Percentiles rank a stretch among this genome's conserved stretches.
Evolutionary conservation across 305 asterid genomes (phyloP).

Genomic region (Vinca major): DNA sequence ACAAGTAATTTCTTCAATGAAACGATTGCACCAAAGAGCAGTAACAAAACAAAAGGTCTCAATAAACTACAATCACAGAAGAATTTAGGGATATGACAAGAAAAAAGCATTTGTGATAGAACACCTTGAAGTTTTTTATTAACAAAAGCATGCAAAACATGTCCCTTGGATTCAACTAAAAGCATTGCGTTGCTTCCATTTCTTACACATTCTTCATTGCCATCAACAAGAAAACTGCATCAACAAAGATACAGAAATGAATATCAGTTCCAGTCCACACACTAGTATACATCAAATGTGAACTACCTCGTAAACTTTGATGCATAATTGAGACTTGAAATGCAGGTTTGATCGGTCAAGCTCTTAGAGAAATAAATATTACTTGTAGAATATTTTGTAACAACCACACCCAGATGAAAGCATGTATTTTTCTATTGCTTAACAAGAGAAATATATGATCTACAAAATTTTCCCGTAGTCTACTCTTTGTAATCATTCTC

Average conservation of each 20-base stretch:
- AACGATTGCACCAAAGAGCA: neutral
- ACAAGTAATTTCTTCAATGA: neutral
- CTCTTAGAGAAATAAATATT: neutral
- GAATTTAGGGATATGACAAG: neutral
- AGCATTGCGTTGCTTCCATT: constrained; percentile 54
- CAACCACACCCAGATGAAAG: neutral
- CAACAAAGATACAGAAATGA: constrained; percentile 14
- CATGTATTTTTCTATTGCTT: neutral
- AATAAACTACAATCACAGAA: neutral
- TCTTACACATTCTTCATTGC: constrained; percentile 44
- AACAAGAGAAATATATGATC: neutral
- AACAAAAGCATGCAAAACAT: constrained; percentile 66
- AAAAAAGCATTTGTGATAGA: constrained; percentile 1
- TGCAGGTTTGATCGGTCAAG: neutral
- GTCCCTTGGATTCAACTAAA: constrained; percentile 74
- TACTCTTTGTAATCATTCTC: too few relatives aligned
- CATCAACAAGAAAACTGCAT: constrained; percentile 51
- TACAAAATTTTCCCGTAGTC: too few relatives aligned
- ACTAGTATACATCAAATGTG: neutral
- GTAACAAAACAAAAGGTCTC: neutral
- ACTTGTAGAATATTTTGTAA: neutral
- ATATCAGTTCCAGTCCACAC: neutral
- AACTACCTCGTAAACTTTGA: neutral
- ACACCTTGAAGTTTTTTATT: constrained; percentile 79
- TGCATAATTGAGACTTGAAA: neutral